These are phyloP conservation scores for Geranium incanum DNA, from an alignment of 441 rosid species.

Conservation along the genomic window DNA sequence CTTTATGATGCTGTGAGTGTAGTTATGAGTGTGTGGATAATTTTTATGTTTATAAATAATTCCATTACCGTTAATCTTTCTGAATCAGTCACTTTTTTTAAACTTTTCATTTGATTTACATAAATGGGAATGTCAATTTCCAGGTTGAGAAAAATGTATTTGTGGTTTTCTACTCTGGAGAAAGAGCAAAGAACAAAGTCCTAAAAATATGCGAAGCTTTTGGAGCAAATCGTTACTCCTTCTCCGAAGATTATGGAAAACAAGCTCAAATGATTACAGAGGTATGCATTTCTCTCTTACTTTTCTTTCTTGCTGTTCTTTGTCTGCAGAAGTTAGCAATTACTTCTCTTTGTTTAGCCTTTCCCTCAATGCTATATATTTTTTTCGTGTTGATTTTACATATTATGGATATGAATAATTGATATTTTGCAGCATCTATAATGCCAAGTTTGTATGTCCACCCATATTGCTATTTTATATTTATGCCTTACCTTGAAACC, in stretches of 20 bases:
- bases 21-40: neutral
- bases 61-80: neutral
- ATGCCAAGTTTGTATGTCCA: neutral
- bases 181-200: conserved; percentile 36
- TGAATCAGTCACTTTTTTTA: neutral
- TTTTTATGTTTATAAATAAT: neutral
- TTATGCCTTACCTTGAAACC: neutral
- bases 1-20: neutral
- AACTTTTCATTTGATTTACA: conserved; percentile 1
- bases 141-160: conserved; percentile 45
- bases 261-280: conserved; percentile 37
- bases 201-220: conserved; percentile 47
- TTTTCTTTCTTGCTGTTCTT: neutral
- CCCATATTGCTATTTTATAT: neutral
- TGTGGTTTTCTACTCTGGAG: conserved; percentile 40
- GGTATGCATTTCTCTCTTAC: conserved; percentile 19
- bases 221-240: conserved; percentile 42
- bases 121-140: conserved; percentile 11
- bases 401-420: neutral
- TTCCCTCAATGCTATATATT: neutral
- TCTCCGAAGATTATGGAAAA: conserved; percentile 33
- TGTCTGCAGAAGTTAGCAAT: neutral
- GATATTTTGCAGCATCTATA: neutral
- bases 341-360: conserved; percentile 7
- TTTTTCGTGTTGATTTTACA: neutral